Evolutionary conservation across 495 filamentous ascomycete species (phyloP), one percentile per base, ranked within the genome.

Genomic region (Talaromyces proteolyticus): DNA sequence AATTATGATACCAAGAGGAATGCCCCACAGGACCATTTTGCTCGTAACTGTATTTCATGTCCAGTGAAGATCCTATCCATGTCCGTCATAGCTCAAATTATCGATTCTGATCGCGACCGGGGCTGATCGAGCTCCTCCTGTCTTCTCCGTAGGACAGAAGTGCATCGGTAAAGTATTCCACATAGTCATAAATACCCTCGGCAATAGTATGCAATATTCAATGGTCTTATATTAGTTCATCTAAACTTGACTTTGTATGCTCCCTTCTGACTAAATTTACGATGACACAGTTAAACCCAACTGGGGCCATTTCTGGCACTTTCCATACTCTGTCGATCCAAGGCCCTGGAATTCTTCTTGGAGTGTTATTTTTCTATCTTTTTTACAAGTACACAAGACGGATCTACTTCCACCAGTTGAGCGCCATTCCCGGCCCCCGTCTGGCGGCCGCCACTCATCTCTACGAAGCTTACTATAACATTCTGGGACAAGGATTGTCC

Each of bases 331-430:
- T 34, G 29, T 34, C 2, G 29, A 34, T 4, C 1, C 1, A 34
- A 10, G 4, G 29, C 4, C 29, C 29, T 10, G 29, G 29, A 34
- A 34, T 34, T 34, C 29, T 34, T 34, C 29, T 34, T 34, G 29
- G 29, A 34, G 29, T 8, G 29, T 34, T 34, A 34, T 10, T 34
- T 34, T 34, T 34, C 14, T 34, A 34, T 34, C 2, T 34, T 14
- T 34, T 34, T 34, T 34, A 34, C 14, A 34, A 34, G 29, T 34
- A 34, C 40, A 42, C 20, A 7, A 42, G 17, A 6, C 66, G 75
- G n/a, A 51, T 80, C 4, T 76, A 68, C 49, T 69, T 82, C 52
- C 65, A 69, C 17, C 78, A 77, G 8, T 51, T 81, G 2, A 53
- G 67, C 16, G 57, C 64, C n/a, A 66, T 84, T 26, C 78, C 75